Evolutionary conservation across 805 yeast species (phyloP).

Genomic region (Wickerhamiella cacticola): DNA sequence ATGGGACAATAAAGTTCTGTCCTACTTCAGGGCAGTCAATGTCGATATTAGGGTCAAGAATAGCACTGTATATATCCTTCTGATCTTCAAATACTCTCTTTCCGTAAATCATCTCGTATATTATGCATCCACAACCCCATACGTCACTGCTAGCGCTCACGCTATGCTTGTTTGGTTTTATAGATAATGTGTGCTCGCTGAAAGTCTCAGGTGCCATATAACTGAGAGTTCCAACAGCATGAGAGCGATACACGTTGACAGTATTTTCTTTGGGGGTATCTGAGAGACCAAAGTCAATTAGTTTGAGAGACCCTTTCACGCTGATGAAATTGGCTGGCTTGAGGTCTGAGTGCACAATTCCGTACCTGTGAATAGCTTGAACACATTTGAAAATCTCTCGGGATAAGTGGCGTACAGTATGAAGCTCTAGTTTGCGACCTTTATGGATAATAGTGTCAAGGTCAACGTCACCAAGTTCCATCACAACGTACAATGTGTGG

Average conservation of each 20-base stretch:
- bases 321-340: conserved; percentile 89
- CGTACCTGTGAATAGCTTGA: conserved; percentile 43
- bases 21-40: neutral
- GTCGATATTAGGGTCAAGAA: neutral
- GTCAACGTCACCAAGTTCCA: conserved; percentile 1
- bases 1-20: neutral
- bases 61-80: neutral
- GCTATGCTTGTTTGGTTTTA: conserved; percentile 32
- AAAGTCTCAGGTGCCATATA: conserved; percentile 98
- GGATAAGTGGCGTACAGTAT: neutral
- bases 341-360: conserved; percentile 83
- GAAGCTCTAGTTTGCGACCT: neutral
- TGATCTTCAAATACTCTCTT: neutral
- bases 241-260: conserved; percentile 73
- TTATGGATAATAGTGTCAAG: neutral
- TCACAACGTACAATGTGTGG: neutral
- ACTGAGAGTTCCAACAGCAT: conserved; percentile 90
- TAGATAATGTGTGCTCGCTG: conserved; percentile 38
- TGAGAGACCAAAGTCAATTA: conserved; percentile 87
- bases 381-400: conserved; percentile 2
- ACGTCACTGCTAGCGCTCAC: conserved; percentile 93
- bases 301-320: conserved; percentile 71
- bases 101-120: conserved; percentile 95
- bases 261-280: conserved; percentile 90
- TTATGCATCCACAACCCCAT: conserved; percentile 97